These are phyloP conservation scores for Lactarius evosmus DNA, from an alignment of 768 basidiomycete genomes.

Conservation along the genomic window DNA sequence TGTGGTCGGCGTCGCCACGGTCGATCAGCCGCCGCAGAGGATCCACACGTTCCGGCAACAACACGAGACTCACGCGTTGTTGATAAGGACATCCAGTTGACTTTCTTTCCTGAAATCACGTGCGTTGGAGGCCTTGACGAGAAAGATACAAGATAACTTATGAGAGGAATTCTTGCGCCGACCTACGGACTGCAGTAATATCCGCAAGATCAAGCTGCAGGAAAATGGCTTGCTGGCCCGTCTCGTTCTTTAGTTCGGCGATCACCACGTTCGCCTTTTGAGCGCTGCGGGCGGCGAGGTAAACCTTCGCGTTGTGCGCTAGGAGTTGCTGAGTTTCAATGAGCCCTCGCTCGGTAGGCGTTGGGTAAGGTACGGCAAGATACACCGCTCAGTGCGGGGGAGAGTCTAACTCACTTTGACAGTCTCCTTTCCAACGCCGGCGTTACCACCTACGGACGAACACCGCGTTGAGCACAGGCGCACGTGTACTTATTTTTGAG, in stretches of 20 bases:
- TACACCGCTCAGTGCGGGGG: too few species aligned
- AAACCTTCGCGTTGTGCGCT: slow-evolving; percentile 62
- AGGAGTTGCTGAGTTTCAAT: slow-evolving; percentile 44
- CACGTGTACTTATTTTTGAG: slow-evolving; percentile 47
- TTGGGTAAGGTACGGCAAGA: too few species aligned
- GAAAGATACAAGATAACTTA: slow-evolving; percentile 33
- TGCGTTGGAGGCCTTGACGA: not conserved
- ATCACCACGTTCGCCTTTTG: slow-evolving; percentile 51
- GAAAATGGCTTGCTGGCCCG: slow-evolving; percentile 44
- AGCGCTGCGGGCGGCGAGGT: slow-evolving; percentile 50
- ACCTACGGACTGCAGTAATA: slow-evolving; percentile 37
- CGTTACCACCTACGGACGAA: slow-evolving; percentile 34
- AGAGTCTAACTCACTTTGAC: slow-evolving; percentile 41
- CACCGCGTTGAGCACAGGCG: slow-evolving; percentile 22
- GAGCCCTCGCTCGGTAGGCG: not conserved
- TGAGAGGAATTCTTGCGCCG: slow-evolving; percentile 42
- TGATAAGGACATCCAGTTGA: slow-evolving; percentile 47
- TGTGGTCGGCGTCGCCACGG: slow-evolving; percentile 27
- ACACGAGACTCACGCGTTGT: slow-evolving; percentile 43
- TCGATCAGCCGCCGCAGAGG: not conserved
- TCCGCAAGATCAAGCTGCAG: slow-evolving; percentile 45
- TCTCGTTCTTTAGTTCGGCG: slow-evolving; percentile 44
- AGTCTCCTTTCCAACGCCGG: slow-evolving; percentile 59
- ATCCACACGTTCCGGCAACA: not conserved
- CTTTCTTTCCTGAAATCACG: slow-evolving; percentile 39